Evolutionary conservation across 805 yeast species (phyloP), one percentile per base, ranked within the genome.

Genomic region (Kregervanrija pseudodelftensis): DNA sequence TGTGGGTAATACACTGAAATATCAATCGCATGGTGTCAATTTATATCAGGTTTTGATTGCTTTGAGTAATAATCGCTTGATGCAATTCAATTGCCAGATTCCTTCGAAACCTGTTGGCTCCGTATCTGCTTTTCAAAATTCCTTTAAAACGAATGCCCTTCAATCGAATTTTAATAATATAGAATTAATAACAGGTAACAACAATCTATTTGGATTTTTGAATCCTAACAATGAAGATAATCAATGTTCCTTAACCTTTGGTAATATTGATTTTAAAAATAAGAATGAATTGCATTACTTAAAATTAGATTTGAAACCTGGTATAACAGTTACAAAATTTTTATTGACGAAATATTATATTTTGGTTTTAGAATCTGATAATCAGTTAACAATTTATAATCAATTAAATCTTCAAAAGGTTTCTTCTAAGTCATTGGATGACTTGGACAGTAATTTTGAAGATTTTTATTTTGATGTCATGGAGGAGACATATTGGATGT

Each of bases 401-500:
- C 76, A 77, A 45, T 59, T 82, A 32, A 77, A 71, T 49, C 75
- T 73, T 44, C 62, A 72, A 39, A 56, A 72, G 4, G 76, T 73
- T 35, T 57, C 66, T 1, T 58, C 77, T 4, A 70, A 64, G 46
- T 36, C 56, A 12, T 36, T 53, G 46, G 43, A 56, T 11, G 34
- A 53, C 55, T 17, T 59, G 5, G 58, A 57, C 37, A 76, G 70
- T 39, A 54, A 59, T 28, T 57, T 74, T 39, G 45, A 70, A 7
- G 82, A 82, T 0, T 57, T 79, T 5, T 55, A 72, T 2, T 68
- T 70, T 1, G 95, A 85, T 54, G 61, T 63, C 42, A 47, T 61
- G 4, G 63, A 63, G 37, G 57, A 69, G 1, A 85, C 98, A 0
- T 85, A 69, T 53, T 93, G 99, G 99, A 62, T 85, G 3, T 86